Evolutionary conservation across 2,329 filamentous ascomycete species (phyloP).

Genomic region (Botryotinia convoluta): DNA sequence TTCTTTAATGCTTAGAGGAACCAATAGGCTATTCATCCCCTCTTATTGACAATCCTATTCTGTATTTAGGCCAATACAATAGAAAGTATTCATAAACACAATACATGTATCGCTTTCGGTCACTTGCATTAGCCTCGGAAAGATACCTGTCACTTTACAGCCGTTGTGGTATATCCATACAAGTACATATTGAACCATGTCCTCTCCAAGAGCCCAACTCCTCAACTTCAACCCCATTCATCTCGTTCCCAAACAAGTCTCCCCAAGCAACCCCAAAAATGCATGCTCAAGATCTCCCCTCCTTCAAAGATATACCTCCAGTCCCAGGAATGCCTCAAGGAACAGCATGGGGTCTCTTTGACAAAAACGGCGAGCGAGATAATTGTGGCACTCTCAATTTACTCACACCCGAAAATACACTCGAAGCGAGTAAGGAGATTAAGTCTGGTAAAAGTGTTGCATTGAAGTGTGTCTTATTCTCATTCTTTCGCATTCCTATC

Average conservation of each 20-base stretch:
- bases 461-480: slow-evolving; percentile 23
- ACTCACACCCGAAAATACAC: slow-evolving; percentile 44
- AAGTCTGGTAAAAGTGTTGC: slow-evolving; percentile 42
- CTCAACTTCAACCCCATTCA: background rate
- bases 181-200: background rate
- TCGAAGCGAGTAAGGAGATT: slow-evolving; percentile 43
- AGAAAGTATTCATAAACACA: background rate
- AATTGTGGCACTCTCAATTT: slow-evolving; percentile 46
- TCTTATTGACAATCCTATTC: background rate
- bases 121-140: background rate
- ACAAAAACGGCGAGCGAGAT: slow-evolving; percentile 45
- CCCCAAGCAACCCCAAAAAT: background rate
- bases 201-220: background rate
- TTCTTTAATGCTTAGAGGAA: too few species aligned
- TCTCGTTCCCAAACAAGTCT: background rate
- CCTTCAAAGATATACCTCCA: slow-evolving; percentile 43
- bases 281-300: background rate
- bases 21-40: background rate
- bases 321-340: slow-evolving; percentile 44
- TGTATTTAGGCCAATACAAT: background rate
- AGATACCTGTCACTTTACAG: background rate
- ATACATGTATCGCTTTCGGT: background rate
- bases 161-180: background rate
- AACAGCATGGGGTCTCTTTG: slow-evolving; percentile 43
- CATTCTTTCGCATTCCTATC: background rate